A percentile compares a stretch with the other conserved stretches of the same genome.
phyloP scores from a whole-genome alignment of 495 filamentous ascomycete genomes.

The Thermochaetoides thermophila region DNA sequence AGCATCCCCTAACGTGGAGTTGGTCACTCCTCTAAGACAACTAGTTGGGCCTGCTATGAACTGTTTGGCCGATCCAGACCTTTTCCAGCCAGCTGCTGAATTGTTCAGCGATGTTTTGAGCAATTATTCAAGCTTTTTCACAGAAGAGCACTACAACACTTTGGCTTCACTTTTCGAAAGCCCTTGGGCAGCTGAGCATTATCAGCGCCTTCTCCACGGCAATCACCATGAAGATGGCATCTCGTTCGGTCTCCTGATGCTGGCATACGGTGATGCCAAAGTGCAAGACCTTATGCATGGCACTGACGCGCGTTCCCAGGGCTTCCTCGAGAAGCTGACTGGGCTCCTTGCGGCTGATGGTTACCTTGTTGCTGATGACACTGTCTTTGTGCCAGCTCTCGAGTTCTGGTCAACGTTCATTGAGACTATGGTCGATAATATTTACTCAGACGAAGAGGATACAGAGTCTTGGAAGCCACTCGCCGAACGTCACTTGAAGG shows the following conservation, averaged over 20 bases:
- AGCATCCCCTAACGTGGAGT: conserved; percentile 36
- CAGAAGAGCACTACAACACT: conserved; percentile 34
- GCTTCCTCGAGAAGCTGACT: conserved; percentile 36
- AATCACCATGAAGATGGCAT: conserved; percentile 50
- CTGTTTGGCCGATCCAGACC: conserved; percentile 36
- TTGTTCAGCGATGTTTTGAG: conserved; percentile 48
- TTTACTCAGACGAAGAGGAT: conserved; percentile 18
- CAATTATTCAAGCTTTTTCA: conserved; percentile 50
- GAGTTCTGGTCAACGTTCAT: conserved; percentile 74
- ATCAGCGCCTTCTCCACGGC: conserved; percentile 39
- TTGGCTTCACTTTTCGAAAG: conserved; percentile 44
- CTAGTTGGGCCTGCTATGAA: conserved; percentile 41
- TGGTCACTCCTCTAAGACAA: conserved; percentile 39
- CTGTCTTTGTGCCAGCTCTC: conserved; percentile 57
- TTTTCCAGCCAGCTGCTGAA: conserved; percentile 46
- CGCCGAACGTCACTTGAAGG: conserved; percentile 30
- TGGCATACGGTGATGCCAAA: conserved; percentile 52
- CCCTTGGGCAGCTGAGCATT: conserved; percentile 36
- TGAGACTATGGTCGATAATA: conserved; percentile 35
- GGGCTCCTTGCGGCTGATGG: conserved; percentile 57
- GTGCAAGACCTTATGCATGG: conserved; percentile 34
- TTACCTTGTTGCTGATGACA: conserved; percentile 61
- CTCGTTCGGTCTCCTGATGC: conserved; percentile 51
- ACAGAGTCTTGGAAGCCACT: conserved; percentile 18
- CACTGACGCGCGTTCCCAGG: conserved; percentile 29